Conservation (phyloP, 2,329 filamentous ascomycete genomes). For the Cladosporium sp. region DNA sequence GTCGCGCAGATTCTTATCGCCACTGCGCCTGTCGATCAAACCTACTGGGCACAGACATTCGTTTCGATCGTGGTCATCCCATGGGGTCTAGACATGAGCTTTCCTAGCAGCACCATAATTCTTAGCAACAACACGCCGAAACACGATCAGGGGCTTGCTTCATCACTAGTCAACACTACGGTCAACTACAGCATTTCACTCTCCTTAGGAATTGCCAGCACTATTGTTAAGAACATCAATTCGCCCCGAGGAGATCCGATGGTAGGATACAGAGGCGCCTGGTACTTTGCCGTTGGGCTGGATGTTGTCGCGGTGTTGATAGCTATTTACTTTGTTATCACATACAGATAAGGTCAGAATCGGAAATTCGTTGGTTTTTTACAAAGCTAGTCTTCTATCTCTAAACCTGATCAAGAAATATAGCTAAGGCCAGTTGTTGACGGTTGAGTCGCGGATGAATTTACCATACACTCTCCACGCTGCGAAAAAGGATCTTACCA, state of each 20-base stretch:
- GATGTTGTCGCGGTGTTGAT: constrained; percentile 1
- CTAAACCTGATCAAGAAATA: too few relatives aligned
- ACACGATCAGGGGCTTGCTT: constrained; percentile 49
- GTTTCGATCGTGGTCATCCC: constrained; percentile 47
- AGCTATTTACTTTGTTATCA: constrained; percentile 3
- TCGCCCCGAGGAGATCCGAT: constrained; percentile 34
- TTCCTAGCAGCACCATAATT: constrained; percentile 58
- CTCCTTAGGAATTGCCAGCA: constrained; percentile 61
- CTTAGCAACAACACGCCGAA: constrained; percentile 49
- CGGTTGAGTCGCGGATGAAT: too few relatives aligned
- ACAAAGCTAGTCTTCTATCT: too few relatives aligned
- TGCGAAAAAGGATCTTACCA: too few relatives aligned
- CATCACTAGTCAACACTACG: constrained; percentile 57
- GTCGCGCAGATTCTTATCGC: constrained; percentile 38
- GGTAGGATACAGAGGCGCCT: constrained; percentile 36
- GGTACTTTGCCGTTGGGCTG: constrained; percentile 37
- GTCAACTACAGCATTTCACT: constrained; percentile 66
- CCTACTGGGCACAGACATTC: constrained; percentile 62
- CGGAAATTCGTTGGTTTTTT: too few relatives aligned
- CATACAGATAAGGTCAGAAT: too few relatives aligned
- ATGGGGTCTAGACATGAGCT: constrained; percentile 62
- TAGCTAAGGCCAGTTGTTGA: too few relatives aligned
- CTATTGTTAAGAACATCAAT: constrained; percentile 49
- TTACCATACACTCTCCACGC: too few relatives aligned
- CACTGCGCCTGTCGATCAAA: constrained; percentile 49